Evolutionary conservation across 2,329 filamentous ascomycete species (phyloP).

Genomic region (Colletotrichum tanaceti): DNA sequence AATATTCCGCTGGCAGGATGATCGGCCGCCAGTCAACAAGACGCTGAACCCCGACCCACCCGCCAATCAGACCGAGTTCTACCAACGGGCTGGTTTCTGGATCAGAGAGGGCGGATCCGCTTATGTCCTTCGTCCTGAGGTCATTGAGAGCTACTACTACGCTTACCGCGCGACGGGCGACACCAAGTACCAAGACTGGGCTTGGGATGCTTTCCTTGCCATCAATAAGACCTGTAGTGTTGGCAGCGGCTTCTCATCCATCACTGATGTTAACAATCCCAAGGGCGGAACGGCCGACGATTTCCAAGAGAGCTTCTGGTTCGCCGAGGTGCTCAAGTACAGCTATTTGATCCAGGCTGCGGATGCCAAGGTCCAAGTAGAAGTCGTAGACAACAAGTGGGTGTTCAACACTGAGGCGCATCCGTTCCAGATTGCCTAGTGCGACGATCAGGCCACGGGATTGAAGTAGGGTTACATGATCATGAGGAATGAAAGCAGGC

Average conservation of each 20-base stretch:
- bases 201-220: conserved; percentile 80
- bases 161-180: conserved; percentile 84
- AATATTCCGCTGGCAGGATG: conserved; percentile 71
- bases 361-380: conserved; percentile 67
- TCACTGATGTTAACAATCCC: conserved; percentile 72
- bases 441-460: background rate
- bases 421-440: conserved; percentile 48
- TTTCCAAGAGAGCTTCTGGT: conserved; percentile 88
- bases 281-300: conserved; percentile 72
- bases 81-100: conserved; percentile 76
- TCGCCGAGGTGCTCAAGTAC: conserved; percentile 91
- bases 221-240: conserved; percentile 74
- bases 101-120: conserved; percentile 59
- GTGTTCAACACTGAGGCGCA: conserved; percentile 65
- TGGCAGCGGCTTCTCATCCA: conserved; percentile 73
- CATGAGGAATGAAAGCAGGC: background rate
- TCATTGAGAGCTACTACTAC: conserved; percentile 88
- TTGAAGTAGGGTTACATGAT: background rate
- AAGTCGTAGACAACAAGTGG: conserved; percentile 60
- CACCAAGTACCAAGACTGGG: conserved; percentile 82
- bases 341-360: conserved; percentile 76
- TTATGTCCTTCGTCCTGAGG: conserved; percentile 83
- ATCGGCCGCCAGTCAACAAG: conserved; percentile 48
- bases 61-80: conserved; percentile 66
- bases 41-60: conserved; percentile 58